Base-by-base conservation (phyloP, 257 asterid species). In the Solanum peruvianum region DNA sequence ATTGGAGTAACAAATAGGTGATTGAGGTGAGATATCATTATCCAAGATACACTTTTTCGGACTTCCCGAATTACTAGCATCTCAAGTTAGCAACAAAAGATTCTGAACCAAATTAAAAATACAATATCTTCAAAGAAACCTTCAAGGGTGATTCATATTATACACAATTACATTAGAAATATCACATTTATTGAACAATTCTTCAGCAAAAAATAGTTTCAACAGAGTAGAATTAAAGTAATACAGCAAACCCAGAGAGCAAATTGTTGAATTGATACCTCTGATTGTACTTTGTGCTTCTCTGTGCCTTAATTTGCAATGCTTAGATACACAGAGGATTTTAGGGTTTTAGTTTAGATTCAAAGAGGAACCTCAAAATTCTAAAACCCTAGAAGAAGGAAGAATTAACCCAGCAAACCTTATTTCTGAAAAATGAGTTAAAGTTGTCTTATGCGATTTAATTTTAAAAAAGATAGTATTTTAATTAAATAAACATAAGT, bases 1-100 rank as follows among this genome's bases (percentile, higher is more conserved):
- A 44, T 87, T 47, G 88, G 86, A 81, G 73, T 64, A 23, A 66
- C 21, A 87, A 88, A 77, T 44, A 73, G 69, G 21, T 69, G 86
- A 86, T 88, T 85, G 72, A 91, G 87, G 52, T 90, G 92, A 49
- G 77, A 45, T 41, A 87, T 88, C 95, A 94, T 93, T 66, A 87
- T 73, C 20, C 88, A 88, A 62, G 87, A 88, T 47, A 45, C 64
- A 44, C 39, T 45, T 78, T 64, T 78, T 86, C 89, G 86, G 45
- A 86, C 41, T 89, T 45, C 89, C 83, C 88, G 91, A 85, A 90
- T 69, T 67, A 67, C 75, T 75, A 90, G 87, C 95, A 92, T 90
- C 67, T 80, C 85, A 80, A 78, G 41, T 78, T 44, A 42, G 64
- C 64, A 42, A 42, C 84, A 15, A 78, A 21, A n/a, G 33, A 76